phyloP scores from a whole-genome alignment of 805 yeast species.

The Saccharomycopsis microspora region DNA sequence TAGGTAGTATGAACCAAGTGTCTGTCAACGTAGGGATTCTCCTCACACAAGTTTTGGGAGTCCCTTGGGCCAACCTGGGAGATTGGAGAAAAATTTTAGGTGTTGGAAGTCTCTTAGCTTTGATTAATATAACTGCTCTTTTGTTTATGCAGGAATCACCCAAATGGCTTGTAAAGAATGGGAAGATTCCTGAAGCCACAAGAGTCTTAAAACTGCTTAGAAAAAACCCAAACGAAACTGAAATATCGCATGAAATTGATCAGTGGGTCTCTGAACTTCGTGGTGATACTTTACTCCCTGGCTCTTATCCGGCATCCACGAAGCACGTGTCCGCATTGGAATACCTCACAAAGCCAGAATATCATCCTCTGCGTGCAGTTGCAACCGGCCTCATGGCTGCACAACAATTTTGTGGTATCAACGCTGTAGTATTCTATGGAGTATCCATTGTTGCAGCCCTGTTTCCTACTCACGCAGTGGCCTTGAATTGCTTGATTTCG shows the following conservation, averaged over 20 bases:
- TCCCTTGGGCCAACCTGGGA: constrained; percentile 48
- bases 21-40: constrained; percentile 79
- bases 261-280: constrained; percentile 18
- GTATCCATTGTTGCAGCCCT: constrained; percentile 67
- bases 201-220: constrained; percentile 26
- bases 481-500: constrained; percentile 69
- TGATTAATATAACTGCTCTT: constrained; percentile 32
- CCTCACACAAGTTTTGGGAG: constrained; percentile 64
- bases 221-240: constrained; percentile 18
- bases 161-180: constrained; percentile 57
- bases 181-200: constrained; percentile 33
- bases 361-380: constrained; percentile 30
- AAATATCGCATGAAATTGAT: constrained; percentile 19
- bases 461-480: constrained; percentile 56
- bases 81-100: constrained; percentile 67
- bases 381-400: constrained; percentile 66
- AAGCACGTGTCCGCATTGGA: background rate
- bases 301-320: background rate
- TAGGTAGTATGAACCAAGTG: constrained; percentile 88
- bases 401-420: constrained; percentile 91
- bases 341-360: constrained; percentile 8
- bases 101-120: constrained; percentile 47
- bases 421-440: constrained; percentile 88
- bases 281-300: background rate
- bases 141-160: constrained; percentile 64